Evolutionary conservation across 2,329 filamentous ascomycete species (phyloP).

Genomic region (Talaromyces sp.): DNA sequence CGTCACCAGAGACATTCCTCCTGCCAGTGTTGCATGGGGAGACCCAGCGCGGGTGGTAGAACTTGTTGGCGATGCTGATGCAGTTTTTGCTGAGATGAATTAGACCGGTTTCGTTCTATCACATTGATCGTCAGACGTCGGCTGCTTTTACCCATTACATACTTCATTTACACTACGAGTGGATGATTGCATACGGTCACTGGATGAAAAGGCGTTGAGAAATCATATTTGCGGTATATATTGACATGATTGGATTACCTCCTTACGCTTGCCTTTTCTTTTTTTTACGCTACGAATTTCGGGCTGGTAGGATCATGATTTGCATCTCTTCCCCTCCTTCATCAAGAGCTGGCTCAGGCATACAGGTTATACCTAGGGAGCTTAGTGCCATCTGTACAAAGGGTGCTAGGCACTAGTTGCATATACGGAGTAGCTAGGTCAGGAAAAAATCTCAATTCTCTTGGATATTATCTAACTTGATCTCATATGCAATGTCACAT

Average conservation of each 20-base stretch:
- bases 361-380: not conserved
- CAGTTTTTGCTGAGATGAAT: not conserved
- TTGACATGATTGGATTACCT: not conserved
- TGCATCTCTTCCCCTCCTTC: not conserved
- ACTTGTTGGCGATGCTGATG: not conserved
- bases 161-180: not conserved
- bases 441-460: not conserved
- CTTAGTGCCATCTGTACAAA: not conserved
- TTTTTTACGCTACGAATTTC: not conserved
- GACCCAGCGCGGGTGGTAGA: constrained; percentile 31
- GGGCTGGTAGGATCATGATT: constrained; percentile 8
- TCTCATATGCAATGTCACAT: not conserved
- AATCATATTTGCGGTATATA: not conserved
- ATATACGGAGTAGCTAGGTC: constrained; percentile 3
- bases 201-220: constrained; percentile 2
- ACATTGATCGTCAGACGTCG: not conserved
- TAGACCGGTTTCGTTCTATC: not conserved
- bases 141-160: not conserved
- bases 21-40: constrained; percentile 39
- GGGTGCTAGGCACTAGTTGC: constrained; percentile 1
- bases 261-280: not conserved
- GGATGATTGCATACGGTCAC: constrained; percentile 13
- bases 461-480: not conserved
- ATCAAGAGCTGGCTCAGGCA: not conserved
- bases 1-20: constrained; percentile 33